These are phyloP conservation scores for Cladosporium sp. DNA, from an alignment of 2,329 filamentous ascomycete genomes.

Conservation along the genomic window DNA sequence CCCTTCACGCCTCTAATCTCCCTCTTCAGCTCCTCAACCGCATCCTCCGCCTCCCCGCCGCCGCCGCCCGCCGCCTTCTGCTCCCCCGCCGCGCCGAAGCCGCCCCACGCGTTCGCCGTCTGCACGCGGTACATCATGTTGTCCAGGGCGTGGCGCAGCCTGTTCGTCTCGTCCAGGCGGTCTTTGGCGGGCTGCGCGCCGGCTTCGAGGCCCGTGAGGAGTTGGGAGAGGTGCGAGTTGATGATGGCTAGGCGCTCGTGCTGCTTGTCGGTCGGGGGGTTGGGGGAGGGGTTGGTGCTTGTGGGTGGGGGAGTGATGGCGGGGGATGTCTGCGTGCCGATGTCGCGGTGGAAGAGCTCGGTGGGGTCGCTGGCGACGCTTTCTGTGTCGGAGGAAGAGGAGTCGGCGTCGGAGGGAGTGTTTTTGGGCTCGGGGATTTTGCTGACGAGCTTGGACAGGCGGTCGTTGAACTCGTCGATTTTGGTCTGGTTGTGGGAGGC, in stretches of 20 bases:
- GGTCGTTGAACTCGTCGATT: conserved; percentile 50
- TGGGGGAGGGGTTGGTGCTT: conserved; percentile 14
- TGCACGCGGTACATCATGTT: conserved; percentile 44
- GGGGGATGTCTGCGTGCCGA: conserved; percentile 69
- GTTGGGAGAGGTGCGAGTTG: conserved; percentile 44
- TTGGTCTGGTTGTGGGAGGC: conserved; percentile 46
- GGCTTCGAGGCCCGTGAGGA: conserved; percentile 45
- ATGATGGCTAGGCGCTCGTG: conserved; percentile 41
- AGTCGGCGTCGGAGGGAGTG: conserved; percentile 32
- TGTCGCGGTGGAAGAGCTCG: conserved; percentile 74
- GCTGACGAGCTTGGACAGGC: conserved; percentile 36
- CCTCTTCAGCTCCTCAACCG: conserved; percentile 65
- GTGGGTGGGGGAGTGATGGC: conserved; percentile 38
- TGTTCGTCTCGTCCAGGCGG: conserved; percentile 44
- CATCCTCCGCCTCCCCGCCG: conserved; percentile 42
- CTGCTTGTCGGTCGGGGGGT: conserved; percentile 22
- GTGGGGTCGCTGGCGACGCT: conserved; percentile 57
- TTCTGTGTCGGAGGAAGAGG: conserved; percentile 33
- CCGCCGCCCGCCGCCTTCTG: conserved; percentile 7
- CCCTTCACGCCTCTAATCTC: conserved; percentile 77
- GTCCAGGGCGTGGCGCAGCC: conserved; percentile 62
- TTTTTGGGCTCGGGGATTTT: conserved; percentile 19
- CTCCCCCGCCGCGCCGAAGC: conserved; percentile 26
- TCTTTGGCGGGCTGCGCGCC: conserved; percentile 47
- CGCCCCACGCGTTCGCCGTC: conserved; percentile 38